Evolutionary conservation across 2,329 filamentous ascomycete genomes (phyloP).

Genomic region (Neofusicoccum laricinum): DNA sequence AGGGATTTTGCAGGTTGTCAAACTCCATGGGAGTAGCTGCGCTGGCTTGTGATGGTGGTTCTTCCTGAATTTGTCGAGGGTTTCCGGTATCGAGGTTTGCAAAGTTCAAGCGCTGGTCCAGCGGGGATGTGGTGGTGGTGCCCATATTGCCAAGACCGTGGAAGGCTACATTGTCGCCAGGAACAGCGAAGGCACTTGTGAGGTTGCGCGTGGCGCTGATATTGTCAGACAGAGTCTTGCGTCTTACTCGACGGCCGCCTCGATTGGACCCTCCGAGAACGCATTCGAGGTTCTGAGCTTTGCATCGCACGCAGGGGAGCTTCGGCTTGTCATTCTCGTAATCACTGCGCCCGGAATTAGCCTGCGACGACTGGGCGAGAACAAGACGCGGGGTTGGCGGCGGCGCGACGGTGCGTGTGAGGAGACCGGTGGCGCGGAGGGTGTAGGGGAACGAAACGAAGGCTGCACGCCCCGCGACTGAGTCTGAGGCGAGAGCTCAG

Average conservation of each 20-base stretch:
- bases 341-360: conserved; percentile 31
- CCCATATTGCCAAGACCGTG: conserved; percentile 36
- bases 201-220: conserved; percentile 27
- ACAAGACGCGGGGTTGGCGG: background rate
- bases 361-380: background rate
- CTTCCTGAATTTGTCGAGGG: background rate
- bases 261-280: conserved; percentile 59
- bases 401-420: background rate
- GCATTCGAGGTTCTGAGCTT: conserved; percentile 57
- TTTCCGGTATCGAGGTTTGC: conserved; percentile 4
- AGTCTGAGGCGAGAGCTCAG: background rate
- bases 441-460: background rate
- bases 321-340: conserved; percentile 39
- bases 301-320: conserved; percentile 57
- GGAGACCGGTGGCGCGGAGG: background rate
- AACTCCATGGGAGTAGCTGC: conserved; percentile 26
- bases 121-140: conserved; percentile 23
- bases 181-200: conserved; percentile 19
- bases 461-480: background rate
- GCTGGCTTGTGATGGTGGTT: background rate
- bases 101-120: conserved; percentile 8
- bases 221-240: conserved; percentile 40
- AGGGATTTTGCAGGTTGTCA: conserved; percentile 48
- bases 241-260: conserved; percentile 54
- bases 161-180: conserved; percentile 29